These are phyloP conservation scores for Gloeopeniophorella convolvens DNA, from an alignment of 768 basidiomycete species.

Conservation along the genomic window DNA sequence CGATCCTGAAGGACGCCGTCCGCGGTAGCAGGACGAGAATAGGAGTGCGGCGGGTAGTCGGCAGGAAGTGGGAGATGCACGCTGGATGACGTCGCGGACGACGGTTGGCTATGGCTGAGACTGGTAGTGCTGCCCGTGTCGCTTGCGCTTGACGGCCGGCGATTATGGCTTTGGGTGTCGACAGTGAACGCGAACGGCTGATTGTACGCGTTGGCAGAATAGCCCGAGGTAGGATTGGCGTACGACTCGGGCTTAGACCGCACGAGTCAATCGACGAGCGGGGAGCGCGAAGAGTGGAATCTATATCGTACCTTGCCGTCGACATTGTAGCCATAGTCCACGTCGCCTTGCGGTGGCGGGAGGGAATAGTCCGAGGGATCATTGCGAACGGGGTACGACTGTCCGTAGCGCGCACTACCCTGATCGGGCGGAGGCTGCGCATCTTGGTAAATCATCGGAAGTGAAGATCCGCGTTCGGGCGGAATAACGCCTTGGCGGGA, in stretches of 20 bases:
- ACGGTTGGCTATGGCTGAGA: conserved; percentile 36
- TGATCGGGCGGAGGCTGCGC: conserved; percentile 14
- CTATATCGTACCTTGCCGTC: conserved; percentile 17
- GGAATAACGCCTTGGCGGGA: conserved; percentile 30
- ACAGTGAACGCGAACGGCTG: conserved; percentile 19
- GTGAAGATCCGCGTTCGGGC: conserved; percentile 8
- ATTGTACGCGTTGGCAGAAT: conserved; percentile 9
- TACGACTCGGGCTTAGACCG: conserved; percentile 6
- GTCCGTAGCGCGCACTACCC: conserved; percentile 3
- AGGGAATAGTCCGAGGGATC: conserved; percentile 15
- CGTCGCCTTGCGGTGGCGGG: conserved; percentile 8
- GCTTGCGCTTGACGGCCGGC: conserved; percentile 28
- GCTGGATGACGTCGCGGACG: conserved; percentile 47
- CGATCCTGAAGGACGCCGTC: conserved; percentile 19
- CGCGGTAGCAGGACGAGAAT: conserved; percentile 21
- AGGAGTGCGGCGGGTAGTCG: conserved; percentile 20
- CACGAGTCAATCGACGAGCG: conserved; percentile 5
- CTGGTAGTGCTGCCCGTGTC: conserved; percentile 40
- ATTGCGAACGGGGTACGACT: conserved; percentile 6
- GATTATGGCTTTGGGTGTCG: conserved; percentile 21
- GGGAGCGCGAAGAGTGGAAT: neutral
- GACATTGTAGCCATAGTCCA: conserved; percentile 16
- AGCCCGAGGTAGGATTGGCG: neutral
- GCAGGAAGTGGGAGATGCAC: conserved; percentile 41
- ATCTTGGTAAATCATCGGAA: conserved; percentile 18